phyloP scores from a whole-genome alignment of 2,329 filamentous ascomycete species.

The Aspergillus tanneri region DNA sequence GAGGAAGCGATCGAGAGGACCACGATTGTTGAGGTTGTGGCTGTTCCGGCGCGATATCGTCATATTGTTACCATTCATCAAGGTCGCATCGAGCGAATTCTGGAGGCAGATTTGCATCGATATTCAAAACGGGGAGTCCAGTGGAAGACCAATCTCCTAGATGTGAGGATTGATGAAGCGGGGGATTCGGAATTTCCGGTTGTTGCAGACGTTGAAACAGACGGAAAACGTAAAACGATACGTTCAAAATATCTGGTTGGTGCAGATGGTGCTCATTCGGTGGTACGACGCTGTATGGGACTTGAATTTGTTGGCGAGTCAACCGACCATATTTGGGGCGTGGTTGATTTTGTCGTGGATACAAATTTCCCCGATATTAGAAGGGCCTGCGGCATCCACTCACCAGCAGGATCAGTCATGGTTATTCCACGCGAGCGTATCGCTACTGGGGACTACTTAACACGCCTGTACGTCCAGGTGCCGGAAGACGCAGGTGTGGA shows the following conservation, averaged over 20 bases:
- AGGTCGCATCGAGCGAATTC: constrained; percentile 68
- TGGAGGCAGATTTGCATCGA: constrained; percentile 64
- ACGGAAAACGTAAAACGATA: constrained; percentile 41
- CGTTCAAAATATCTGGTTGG: constrained; percentile 70
- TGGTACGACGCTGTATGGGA: constrained; percentile 57
- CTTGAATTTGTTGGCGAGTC: constrained; percentile 63
- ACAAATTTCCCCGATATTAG: constrained; percentile 78
- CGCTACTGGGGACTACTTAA: constrained; percentile 62
- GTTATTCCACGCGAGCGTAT: constrained; percentile 70
- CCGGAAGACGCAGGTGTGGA: constrained; percentile 32
- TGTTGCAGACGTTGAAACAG: constrained; percentile 32
- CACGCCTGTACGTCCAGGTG: constrained; percentile 63
- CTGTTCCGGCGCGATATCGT: constrained; percentile 68
- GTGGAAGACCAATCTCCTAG: constrained; percentile 64
- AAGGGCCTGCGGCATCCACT: constrained; percentile 76
- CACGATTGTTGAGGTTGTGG: constrained; percentile 51
- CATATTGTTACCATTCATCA: constrained; percentile 72
- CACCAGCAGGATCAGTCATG: constrained; percentile 72
- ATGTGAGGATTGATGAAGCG: constrained; percentile 58
- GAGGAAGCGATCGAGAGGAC: constrained; percentile 60
- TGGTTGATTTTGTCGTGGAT: constrained; percentile 70
- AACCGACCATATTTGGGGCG: constrained; percentile 71
- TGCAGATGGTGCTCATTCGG: constrained; percentile 68
- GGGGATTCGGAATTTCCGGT: constrained; percentile 44
- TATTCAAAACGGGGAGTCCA: constrained; percentile 59